Conservation (phyloP, 1,139 yeast species). For the Blastobotrys illinoisensis region DNA sequence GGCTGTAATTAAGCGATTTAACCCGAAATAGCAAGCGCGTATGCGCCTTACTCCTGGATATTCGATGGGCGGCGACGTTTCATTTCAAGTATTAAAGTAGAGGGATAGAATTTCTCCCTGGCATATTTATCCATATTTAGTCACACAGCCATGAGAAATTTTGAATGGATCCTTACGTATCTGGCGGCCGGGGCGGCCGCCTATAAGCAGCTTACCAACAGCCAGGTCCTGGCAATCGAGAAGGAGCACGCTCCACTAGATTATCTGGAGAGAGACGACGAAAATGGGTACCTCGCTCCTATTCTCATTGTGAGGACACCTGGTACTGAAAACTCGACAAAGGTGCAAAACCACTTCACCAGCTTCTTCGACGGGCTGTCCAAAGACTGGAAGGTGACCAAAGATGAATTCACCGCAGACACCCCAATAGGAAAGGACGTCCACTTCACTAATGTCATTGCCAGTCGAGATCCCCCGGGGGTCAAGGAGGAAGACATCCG, state of each 20-base stretch:
- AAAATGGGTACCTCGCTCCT: conserved; percentile 28
- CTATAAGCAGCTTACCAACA: conserved; percentile 2
- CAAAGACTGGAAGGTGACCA: conserved; percentile 36
- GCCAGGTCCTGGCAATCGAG: conserved; percentile 1
- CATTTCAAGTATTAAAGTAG: background rate
- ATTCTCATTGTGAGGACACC: conserved; percentile 39
- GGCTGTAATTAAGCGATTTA: background rate
- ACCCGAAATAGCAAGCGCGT: background rate
- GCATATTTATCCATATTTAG: background rate
- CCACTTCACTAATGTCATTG: conserved; percentile 45
- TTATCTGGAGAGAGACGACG: conserved; percentile 20
- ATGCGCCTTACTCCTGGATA: background rate
- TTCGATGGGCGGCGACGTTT: background rate
- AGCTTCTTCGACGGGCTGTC: conserved; percentile 22
- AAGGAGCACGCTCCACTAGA: conserved; percentile 8
- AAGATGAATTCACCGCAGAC: conserved; percentile 38
- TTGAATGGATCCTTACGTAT: background rate
- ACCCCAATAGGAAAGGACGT: conserved; percentile 33
- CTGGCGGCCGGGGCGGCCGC: background rate
- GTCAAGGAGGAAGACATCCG: conserved; percentile 22
- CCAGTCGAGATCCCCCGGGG: conserved; percentile 29
- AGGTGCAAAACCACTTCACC: conserved; percentile 38
- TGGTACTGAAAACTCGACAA: conserved; percentile 39
- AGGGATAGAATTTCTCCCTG: background rate
- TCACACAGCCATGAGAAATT: background rate